phyloP scores from a whole-genome alignment of 2,329 filamentous ascomycete species.

The Aureobasidium sp. region DNA sequence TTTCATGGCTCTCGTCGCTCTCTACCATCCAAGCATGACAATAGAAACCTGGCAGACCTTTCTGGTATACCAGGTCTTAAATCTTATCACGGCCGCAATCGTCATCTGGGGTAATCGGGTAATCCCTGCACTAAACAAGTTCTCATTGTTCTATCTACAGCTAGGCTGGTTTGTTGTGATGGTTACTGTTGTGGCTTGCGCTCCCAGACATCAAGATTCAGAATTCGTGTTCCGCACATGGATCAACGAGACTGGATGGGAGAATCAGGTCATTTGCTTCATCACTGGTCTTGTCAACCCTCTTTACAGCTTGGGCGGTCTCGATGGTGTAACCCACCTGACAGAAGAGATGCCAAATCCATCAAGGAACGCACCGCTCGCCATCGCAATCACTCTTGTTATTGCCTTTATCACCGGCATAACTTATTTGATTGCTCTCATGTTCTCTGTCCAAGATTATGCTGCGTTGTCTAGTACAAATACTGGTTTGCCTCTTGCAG shows the following conservation, averaged over 20 bases:
- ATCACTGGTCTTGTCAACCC: slow-evolving; percentile 52
- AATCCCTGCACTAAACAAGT: slow-evolving; percentile 17
- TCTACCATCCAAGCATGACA: slow-evolving; percentile 12
- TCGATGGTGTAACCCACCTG: slow-evolving; percentile 53
- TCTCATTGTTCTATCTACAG: slow-evolving; percentile 11
- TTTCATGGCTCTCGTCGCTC: slow-evolving; percentile 17
- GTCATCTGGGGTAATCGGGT: slow-evolving; percentile 18
- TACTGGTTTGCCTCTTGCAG: slow-evolving; percentile 39
- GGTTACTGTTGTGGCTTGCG: slow-evolving; percentile 1
- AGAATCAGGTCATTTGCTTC: slow-evolving; percentile 46
- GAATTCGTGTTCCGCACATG: slow-evolving; percentile 47
- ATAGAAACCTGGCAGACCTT: slow-evolving; percentile 19
- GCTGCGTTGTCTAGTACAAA: slow-evolving; percentile 16
- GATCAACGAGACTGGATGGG: slow-evolving; percentile 47
- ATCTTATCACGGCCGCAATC: slow-evolving; percentile 15
- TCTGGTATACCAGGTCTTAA: slow-evolving; percentile 16
- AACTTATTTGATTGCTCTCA: slow-evolving; percentile 47
- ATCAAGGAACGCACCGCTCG: slow-evolving; percentile 43
- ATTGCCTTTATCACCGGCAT: slow-evolving; percentile 42
- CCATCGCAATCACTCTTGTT: slow-evolving; percentile 48
- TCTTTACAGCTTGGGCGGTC: slow-evolving; percentile 50
- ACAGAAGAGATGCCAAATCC: slow-evolving; percentile 51
- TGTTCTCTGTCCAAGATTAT: slow-evolving; percentile 48
- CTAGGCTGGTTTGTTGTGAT: not conserved
- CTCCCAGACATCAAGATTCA: not conserved